Percentiles rank a stretch among this genome's conserved stretches.
phyloP scores from a whole-genome alignment of 2,329 filamentous ascomycete genomes.

The Ilyonectria mors-panacis region DNA sequence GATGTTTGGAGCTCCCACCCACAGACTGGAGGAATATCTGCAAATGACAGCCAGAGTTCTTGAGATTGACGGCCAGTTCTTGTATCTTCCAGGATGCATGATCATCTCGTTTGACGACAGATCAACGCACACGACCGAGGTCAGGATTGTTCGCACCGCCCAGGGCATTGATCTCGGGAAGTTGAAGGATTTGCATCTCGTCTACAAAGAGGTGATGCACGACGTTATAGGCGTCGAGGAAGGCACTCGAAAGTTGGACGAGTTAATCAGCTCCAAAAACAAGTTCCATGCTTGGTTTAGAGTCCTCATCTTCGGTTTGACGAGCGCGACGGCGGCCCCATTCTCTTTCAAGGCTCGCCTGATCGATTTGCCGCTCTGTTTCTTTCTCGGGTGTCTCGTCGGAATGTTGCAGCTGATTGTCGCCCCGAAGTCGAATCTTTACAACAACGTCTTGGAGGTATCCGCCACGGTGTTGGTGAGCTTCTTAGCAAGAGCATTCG shows the following conservation, averaged over 20 bases:
- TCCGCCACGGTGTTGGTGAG: constrained; percentile 73
- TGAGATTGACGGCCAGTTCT: constrained; percentile 88
- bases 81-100: constrained; percentile 94
- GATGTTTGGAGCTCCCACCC: constrained; percentile 90
- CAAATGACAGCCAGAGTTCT: constrained; percentile 86
- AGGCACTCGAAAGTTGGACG: constrained; percentile 67
- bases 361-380: constrained; percentile 81
- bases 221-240: constrained; percentile 72
- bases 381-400: constrained; percentile 78
- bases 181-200: constrained; percentile 71
- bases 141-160: constrained; percentile 72
- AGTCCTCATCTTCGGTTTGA: constrained; percentile 79
- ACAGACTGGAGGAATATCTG: constrained; percentile 91
- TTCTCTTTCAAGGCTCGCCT: constrained; percentile 81
- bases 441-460: constrained; percentile 77
- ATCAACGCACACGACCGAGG: constrained; percentile 75
- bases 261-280: constrained; percentile 67
- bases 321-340: constrained; percentile 79
- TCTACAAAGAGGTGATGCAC: constrained; percentile 77
- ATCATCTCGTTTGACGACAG: constrained; percentile 88
- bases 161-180: constrained; percentile 75
- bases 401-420: constrained; percentile 80
- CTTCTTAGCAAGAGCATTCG: constrained; percentile 74
- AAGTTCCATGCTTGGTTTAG: constrained; percentile 68
- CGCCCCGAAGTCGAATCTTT: constrained; percentile 77